Base-by-base conservation (phyloP, 495 filamentous ascomycete species). In the Immersiella caudata region DNA sequence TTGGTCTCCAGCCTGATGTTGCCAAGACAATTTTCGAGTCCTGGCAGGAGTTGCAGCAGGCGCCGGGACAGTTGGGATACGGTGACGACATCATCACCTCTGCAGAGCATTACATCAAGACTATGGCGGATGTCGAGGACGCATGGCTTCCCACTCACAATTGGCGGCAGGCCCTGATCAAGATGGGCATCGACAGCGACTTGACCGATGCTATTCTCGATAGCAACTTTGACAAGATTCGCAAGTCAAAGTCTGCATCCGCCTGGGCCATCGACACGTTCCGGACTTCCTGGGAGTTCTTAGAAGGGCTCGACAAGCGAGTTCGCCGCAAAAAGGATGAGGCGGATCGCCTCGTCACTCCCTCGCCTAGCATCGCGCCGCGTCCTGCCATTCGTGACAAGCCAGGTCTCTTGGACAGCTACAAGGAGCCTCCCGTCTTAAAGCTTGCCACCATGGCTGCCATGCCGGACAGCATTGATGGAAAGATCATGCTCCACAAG, bases 1-100 rank as follows among this genome's bases (percentile, higher is more conserved):
- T 65, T 58, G 54, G 63, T 12, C n/a, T 65, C 29, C 54, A 27
- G 52, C 33, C 35, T 16, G 54, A 49, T 18, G 52, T 26, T 46
- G 63, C 63, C 63, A 58, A 57, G 21, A 49, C 3, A 26, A 57
- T 65, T 22, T 65, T 58, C 9, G 54, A 58, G 27, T 49, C 29
- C 20, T 65, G 63, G 63, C 27, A 58, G 54, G 29, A 59, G 63
- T n/a, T 49, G 7, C 63, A 65, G 52, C 63, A 65, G 63, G 58
- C 63, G 52, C 63, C 63, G 24, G 51, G 63, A 65, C 52, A 65
- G 22, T 58, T 59, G 52, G 54, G 63, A 58, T n/a, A 65, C 63
- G 63, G n/a, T 18, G 63, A 65, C 2, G 20, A 49, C 63, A 58
- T 65, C 33, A 22, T 65, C 26, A 50, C 63, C 14, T 21, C 54